Percentiles rank a stretch among this genome's conserved stretches.
Evolutionary conservation across 2,329 filamentous ascomycete genomes (phyloP).

Genomic region (Fusarium brevicatenulatum): DNA sequence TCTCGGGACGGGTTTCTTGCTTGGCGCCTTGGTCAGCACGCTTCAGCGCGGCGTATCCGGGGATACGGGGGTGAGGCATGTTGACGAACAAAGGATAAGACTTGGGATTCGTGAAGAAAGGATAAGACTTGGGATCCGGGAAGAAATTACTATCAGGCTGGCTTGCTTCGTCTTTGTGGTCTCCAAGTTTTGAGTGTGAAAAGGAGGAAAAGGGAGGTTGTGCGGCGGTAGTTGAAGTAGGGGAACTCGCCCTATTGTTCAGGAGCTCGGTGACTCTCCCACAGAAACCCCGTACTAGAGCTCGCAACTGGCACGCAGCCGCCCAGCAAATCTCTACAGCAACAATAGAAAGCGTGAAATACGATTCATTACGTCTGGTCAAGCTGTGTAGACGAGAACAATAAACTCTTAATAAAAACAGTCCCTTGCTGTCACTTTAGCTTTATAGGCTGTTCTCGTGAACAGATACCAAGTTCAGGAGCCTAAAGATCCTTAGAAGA

Average conservation of each 20-base stretch:
- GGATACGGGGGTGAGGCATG: neutral
- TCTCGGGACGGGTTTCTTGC: no score
- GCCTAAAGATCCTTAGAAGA: neutral
- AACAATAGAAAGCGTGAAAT: neutral
- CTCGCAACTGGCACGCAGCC: neutral
- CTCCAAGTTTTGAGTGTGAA: fast-evolving
- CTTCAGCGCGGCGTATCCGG: neutral
- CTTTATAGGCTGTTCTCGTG: neutral
- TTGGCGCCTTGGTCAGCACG: neutral
- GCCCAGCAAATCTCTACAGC: neutral
- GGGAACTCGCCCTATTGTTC: neutral
- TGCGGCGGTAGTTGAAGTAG: neutral
- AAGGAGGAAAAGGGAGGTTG: neutral
- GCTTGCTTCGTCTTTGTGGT: fast-evolving
- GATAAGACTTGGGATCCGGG: no score
- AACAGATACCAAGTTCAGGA: neutral
- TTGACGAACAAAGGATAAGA: neutral
- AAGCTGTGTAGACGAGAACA: neutral
- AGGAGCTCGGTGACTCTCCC: neutral
- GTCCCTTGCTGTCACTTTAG: neutral
- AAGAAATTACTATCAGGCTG: neutral
- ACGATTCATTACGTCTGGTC: neutral
- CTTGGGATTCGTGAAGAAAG: neutral
- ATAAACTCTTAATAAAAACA: neutral
- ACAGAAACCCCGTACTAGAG: neutral